Evolutionary conservation across 768 basidiomycete genomes (phyloP).

Genomic region (Arthromyces matolae): DNA sequence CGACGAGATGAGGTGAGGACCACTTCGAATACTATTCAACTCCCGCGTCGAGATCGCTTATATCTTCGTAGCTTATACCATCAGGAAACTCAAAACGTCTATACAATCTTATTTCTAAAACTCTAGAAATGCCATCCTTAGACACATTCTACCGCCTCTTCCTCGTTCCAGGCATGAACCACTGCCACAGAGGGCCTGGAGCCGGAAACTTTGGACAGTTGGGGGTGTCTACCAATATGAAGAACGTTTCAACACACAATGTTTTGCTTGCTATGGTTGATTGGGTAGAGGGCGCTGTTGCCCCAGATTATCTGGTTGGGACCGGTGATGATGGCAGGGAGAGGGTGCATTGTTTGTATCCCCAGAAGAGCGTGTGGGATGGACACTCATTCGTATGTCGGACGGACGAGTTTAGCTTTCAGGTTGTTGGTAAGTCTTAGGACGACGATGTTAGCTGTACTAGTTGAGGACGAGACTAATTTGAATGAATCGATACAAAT

Average conservation of each 20-base stretch:
- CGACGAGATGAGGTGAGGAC: conserved; percentile 5
- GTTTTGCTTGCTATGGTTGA: conserved; percentile 5
- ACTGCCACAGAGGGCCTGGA: conserved; percentile 2
- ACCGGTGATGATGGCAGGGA: not conserved
- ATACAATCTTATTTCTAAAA: conserved; percentile 6
- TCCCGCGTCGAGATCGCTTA: no score
- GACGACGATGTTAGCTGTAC: no score
- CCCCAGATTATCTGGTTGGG: conserved; percentile 2
- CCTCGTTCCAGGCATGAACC: conserved; percentile 4
- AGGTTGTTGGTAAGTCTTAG: no score
- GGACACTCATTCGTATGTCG: not conserved
- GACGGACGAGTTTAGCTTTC: no score
- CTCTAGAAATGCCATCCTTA: not conserved
- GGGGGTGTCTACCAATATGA: not conserved
- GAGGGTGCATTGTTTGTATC: conserved; percentile 4
- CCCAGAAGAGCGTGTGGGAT: conserved; percentile 5
- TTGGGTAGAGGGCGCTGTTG: conserved; percentile 1
- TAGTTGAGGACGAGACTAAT: no score
- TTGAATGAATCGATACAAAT: no score
- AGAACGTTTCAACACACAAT: conserved; percentile 3
- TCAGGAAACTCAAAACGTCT: conserved; percentile 7
- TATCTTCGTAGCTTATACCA: not conserved
- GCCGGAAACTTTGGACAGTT: conserved; percentile 2
- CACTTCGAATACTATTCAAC: no score
- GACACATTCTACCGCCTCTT: conserved; percentile 13